These are phyloP conservation scores for Epichloe amarillans DNA, from an alignment of 2,329 filamentous ascomycete genomes.

Conservation along the genomic window DNA sequence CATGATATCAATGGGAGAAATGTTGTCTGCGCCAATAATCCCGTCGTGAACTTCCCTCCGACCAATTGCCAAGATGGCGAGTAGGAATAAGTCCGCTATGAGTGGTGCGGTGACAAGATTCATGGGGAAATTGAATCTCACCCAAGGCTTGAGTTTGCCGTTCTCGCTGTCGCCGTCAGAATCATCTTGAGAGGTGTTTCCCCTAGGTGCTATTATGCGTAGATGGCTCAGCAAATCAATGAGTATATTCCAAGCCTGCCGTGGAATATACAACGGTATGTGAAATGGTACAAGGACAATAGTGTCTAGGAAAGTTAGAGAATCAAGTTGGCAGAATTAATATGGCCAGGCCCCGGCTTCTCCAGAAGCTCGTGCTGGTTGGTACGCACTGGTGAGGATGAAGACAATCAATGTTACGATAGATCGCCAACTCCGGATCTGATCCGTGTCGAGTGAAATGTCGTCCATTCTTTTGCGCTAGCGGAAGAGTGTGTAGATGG, in stretches of 20 bases:
- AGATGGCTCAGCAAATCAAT: constrained; percentile 20
- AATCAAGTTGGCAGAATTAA: not conserved
- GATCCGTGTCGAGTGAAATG: constrained; percentile 10
- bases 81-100: constrained; percentile 56
- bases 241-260: constrained; percentile 29
- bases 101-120: constrained; percentile 60
- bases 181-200: constrained; percentile 11
- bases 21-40: constrained; percentile 51
- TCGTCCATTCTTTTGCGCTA: constrained; percentile 3
- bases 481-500: not conserved
- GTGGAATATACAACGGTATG: constrained; percentile 48
- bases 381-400: constrained; percentile 47
- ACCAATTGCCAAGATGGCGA: constrained; percentile 57
- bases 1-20: constrained; percentile 61
- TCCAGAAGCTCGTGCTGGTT: constrained; percentile 24
- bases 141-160: constrained; percentile 25
- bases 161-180: constrained; percentile 13
- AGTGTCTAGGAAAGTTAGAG: constrained; percentile 35
- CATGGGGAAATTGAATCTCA: constrained; percentile 45
- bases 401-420: constrained; percentile 60
- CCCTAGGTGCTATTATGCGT: constrained; percentile 39
- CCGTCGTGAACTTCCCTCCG: constrained; percentile 54
- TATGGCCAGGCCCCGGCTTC: no score
- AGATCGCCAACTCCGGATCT: constrained; percentile 52
- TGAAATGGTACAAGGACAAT: constrained; percentile 57